Conservation (phyloP, 257 asterid species). For the Paraleonurus japonicus region DNA sequence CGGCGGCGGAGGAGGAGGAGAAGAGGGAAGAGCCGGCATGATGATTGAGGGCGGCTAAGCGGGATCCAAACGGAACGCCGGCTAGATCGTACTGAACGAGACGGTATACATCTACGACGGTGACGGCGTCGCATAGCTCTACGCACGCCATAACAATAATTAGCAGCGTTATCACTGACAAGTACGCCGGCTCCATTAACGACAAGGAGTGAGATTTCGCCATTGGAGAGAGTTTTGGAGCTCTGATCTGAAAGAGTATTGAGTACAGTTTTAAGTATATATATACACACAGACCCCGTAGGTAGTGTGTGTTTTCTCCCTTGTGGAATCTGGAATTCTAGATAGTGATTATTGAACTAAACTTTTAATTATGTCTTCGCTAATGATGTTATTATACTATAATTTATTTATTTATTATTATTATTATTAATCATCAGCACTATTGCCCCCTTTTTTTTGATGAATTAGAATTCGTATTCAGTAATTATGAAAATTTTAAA, state of each 20-base stretch:
- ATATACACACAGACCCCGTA: neutral
- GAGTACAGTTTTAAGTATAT: conserved; percentile 10
- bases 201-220: conserved; percentile 43
- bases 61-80: conserved; percentile 93
- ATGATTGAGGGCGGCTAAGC: conserved; percentile 81
- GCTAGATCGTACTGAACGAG: conserved; percentile 89
- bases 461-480: neutral
- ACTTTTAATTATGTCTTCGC: neutral
- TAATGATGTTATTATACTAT: neutral
- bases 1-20: conserved; percentile 46
- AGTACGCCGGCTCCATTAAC: conserved; percentile 49
- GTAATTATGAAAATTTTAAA: neutral
- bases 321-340: neutral
- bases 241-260: conserved; percentile 29
- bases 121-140: conserved; percentile 77
- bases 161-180: conserved; percentile 44
- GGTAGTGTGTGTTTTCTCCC: neutral
- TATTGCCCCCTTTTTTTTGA: neutral
- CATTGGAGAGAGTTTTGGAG: conserved; percentile 40
- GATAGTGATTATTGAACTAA: neutral
- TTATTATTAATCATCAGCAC: neutral
- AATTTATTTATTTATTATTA: neutral
- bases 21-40: conserved; percentile 85
- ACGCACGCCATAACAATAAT: conserved; percentile 65
- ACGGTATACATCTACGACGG: conserved; percentile 91